Evolutionary conservation across 164 flowering plant species (phyloP), one percentile per base, ranked within the genome.

Genomic region (Annona squamosa): DNA sequence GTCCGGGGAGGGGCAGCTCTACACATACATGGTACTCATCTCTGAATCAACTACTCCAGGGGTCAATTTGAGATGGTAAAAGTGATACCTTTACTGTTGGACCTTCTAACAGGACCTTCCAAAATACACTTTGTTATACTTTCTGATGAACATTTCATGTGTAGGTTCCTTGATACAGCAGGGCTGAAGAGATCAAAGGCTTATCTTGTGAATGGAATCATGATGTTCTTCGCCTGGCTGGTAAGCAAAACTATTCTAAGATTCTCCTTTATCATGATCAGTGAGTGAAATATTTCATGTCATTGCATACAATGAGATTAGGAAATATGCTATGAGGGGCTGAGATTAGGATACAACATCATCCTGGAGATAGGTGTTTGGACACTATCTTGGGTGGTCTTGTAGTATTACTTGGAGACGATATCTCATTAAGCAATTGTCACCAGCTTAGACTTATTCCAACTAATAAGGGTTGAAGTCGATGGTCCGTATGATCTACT

Each of bases 21-120:
- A 96, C 71, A 89, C 97, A 2, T 93, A 77, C 75, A 91, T 96
- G 99, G 87, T 91, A 73, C 92, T 96, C 70, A 89, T 96, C 72
- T 96, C 99, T 41, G 99, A 96, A 84, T 80, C 84, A 59, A 96
- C 99, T 3, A 96, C 99, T 17, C 97, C 99, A 9, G 93, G 84
- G 71, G 85, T 96, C 78, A 93, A 96, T 77, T 76, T 96, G 85
- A 84, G 99, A 88, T 96, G 99, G 99, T 96, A 83, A 73, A 75
- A n/a, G 45, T 42, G 71, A 66, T 26, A 16, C n/a, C 6, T 56
- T 16, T 67, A 44, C 64, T 66, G 63, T 12, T 41, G 17, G n/a
- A 13, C 41, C 5, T 66, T 65, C 73, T 57, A 9, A 52, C 41
- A 3, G 16, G 2, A 48, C 16, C 48, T 65, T 26, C 37, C 37